These are phyloP conservation scores for Dothistroma pini DNA, from an alignment of 2,329 filamentous ascomycete species.

Conservation along the genomic window DNA sequence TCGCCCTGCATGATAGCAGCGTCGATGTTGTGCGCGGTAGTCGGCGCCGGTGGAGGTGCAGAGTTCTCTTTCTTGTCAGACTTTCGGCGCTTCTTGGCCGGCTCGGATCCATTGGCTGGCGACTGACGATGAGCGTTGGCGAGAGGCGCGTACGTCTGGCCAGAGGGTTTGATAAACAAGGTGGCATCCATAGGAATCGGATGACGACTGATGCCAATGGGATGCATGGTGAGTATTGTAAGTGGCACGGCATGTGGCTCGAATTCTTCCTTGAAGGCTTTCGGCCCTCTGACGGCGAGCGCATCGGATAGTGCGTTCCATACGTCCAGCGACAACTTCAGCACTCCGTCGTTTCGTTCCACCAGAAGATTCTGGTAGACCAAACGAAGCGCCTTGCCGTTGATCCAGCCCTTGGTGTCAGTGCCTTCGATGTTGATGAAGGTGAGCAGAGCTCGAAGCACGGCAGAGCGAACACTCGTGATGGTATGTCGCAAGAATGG, in stretches of 20 bases:
- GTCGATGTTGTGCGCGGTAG: constrained; percentile 88
- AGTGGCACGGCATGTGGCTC: constrained; percentile 72
- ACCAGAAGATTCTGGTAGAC: constrained; percentile 95
- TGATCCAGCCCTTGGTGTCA: constrained; percentile 82
- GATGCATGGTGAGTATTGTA: constrained; percentile 79
- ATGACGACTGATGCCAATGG: constrained; percentile 85
- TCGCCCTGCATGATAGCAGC: constrained; percentile 98
- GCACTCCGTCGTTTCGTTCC: constrained; percentile 79
- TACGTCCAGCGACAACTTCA: constrained; percentile 78
- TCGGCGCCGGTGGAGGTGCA: constrained; percentile 39
- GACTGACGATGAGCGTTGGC: constrained; percentile 40
- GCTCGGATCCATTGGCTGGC: constrained; percentile 54
- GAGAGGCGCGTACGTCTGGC: constrained; percentile 67
- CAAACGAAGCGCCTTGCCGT: constrained; percentile 79
- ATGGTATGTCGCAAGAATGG: constrained; percentile 97
- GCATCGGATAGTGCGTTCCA: constrained; percentile 75
- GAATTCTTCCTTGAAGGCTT: constrained; percentile 69
- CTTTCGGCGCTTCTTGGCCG: constrained; percentile 74
- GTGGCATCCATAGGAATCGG: constrained; percentile 88
- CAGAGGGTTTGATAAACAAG: constrained; percentile 90
- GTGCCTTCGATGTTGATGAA: constrained; percentile 84
- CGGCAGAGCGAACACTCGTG: constrained; percentile 87
- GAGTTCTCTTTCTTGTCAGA: constrained; percentile 77
- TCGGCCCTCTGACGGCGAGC: constrained; percentile 58
- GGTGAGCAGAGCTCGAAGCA: constrained; percentile 86